Evolutionary conservation across 2,329 filamentous ascomycete genomes (phyloP), one percentile per base, ranked within the genome.

Genomic region (Balansia obtecta): DNA sequence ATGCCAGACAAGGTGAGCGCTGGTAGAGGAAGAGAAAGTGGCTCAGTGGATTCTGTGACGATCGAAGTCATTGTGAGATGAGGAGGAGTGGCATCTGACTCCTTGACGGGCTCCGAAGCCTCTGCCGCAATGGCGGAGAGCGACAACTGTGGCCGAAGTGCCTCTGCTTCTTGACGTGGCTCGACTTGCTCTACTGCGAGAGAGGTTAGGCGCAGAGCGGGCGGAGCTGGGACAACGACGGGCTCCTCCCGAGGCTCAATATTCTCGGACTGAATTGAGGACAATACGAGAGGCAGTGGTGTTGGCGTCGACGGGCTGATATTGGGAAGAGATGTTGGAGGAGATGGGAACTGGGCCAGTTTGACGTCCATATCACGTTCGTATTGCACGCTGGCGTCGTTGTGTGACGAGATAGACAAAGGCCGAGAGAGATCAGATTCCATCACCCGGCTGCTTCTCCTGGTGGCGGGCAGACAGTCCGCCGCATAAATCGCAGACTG

Each of bases 331-430:
- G 70, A 69, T 0, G 67, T 66, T 1, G 76, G 76, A 4, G 77
- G 77, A 12, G 73, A 68, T 2, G 77, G 76, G 65, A 80, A 79
- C 55, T 72, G 70, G 15, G 72, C 70, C 46, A 81, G 64, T 56
- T 73, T 76, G 51, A 73, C 69, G 16, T 71, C 72, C 60, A 79
- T 69, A 22, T 74, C 71, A 13, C 61, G 60, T 41, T 77, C 74
- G 54, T 73, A 68, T 54, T 79, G 75, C 10, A 72, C 71, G 50
- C 72, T 72, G 32, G 71, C 69, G 57, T 80, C 76, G 57, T 74
- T 78, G 55, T 76, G 75, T 2, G 73, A 73, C 42, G 72, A 63
- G 3, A 61, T 62, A 2, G 76, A 77, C n/a, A 71, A 55, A 11
- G 73, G 71, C 42, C 75, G 65, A 16, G 67, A 67, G 30, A 50